A percentile compares a stretch with the other conserved stretches of the same genome.
phyloP scores from a whole-genome alignment of 306 rosid genomes.

The Gillenia trifoliata region DNA sequence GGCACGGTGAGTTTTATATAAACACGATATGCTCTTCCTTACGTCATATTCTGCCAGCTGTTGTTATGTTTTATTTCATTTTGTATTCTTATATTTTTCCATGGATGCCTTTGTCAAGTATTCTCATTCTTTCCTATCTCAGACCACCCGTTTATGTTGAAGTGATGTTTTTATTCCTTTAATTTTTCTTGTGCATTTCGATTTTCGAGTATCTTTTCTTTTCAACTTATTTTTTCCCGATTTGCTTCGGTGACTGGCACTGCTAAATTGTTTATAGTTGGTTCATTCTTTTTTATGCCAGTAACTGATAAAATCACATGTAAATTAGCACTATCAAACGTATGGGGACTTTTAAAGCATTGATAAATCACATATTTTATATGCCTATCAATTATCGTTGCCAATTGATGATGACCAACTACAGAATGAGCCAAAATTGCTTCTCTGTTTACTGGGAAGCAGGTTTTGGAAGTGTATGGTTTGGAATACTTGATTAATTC shows the following conservation, averaged over 20 bases:
- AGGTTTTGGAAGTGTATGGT: background rate
- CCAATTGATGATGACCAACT: background rate
- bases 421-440: background rate
- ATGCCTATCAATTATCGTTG: background rate
- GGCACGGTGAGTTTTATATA: conserved; percentile 75
- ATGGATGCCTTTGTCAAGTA: background rate
- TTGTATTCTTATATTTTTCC: background rate
- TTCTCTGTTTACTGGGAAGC: background rate
- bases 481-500: background rate
- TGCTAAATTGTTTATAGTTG: background rate
- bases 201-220: background rate
- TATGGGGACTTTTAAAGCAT: background rate
- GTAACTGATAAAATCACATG: background rate
- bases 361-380: background rate
- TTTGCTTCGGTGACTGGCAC: background rate
- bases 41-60: background rate
- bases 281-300: background rate
- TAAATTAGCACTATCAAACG: background rate
- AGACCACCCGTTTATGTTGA: background rate
- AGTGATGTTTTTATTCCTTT: background rate
- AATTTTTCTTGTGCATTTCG: background rate
- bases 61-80: background rate
- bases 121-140: background rate
- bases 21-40: conserved; percentile 1
- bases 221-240: background rate